phyloP scores from a whole-genome alignment of 805 yeast genomes.

The Ogataea zsoltii region DNA sequence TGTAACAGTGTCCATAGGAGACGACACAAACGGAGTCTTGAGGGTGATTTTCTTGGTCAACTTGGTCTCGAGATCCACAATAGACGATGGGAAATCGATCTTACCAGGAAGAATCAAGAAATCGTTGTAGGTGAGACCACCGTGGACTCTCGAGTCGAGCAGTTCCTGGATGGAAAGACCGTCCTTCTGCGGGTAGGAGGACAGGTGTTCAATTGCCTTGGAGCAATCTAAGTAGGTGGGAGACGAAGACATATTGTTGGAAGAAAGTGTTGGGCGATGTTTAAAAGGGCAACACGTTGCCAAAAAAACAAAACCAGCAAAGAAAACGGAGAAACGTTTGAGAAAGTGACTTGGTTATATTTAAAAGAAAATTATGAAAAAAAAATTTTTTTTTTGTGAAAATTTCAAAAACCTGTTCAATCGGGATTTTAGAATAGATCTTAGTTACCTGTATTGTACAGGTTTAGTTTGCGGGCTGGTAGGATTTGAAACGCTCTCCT shows the following conservation, averaged over 20 bases:
- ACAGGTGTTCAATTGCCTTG: slow-evolving; percentile 68
- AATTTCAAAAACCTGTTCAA: no score
- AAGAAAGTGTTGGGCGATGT: slow-evolving; percentile 6
- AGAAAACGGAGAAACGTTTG: neutral
- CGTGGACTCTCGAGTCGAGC: slow-evolving; percentile 87
- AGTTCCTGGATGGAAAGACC: slow-evolving; percentile 82
- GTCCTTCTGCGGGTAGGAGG: slow-evolving; percentile 69
- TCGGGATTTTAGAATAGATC: neutral
- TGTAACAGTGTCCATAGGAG: slow-evolving; percentile 99
- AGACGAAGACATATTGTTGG: slow-evolving; percentile 1
- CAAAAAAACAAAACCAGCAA: slow-evolving; percentile 21
- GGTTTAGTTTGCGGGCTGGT: no score
- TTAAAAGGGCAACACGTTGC: slow-evolving; percentile 24
- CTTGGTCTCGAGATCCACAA: slow-evolving; percentile 77
- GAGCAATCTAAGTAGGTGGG: slow-evolving; percentile 39
- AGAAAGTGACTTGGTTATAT: neutral
- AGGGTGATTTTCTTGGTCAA: slow-evolving; percentile 89
- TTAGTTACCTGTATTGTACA: no score
- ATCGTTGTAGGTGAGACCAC: slow-evolving; percentile 97
- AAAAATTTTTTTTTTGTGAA: neutral
- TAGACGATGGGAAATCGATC: slow-evolving; percentile 81
- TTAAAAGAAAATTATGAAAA: neutral
- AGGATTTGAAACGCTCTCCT: no score
- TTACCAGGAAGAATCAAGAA: slow-evolving; percentile 94
- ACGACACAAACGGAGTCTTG: slow-evolving; percentile 93